Evolutionary conservation across 768 basidiomycete species (phyloP).

Genomic region (Auricularia cornea): DNA sequence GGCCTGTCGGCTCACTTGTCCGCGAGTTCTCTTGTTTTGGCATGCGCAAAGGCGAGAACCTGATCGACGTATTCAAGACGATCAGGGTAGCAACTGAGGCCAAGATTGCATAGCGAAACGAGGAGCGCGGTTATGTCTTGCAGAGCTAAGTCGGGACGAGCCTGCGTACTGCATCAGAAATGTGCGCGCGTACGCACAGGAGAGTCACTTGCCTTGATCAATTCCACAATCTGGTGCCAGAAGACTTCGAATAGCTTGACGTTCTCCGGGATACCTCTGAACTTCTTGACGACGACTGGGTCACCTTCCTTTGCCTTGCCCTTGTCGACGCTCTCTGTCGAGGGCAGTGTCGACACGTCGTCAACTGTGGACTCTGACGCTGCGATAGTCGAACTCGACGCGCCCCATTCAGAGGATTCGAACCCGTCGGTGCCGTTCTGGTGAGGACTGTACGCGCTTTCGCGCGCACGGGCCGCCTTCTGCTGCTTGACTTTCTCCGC

Average conservation of each 20-base stretch:
- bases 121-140: conserved; percentile 96
- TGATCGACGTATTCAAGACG: conserved; percentile 96
- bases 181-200: not conserved
- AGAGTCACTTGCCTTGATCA: conserved; percentile 73
- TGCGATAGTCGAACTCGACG: conserved; percentile 14
- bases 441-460: not conserved
- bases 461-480: conserved; percentile 44
- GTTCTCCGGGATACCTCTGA: conserved; percentile 90
- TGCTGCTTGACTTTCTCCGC: conserved; percentile 78
- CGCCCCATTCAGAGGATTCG: too few relatives aligned
- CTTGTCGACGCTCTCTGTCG: conserved; percentile 25
- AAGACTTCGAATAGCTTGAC: conserved; percentile 97
- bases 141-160: conserved; percentile 92
- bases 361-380: conserved; percentile 20
- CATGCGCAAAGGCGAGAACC: conserved; percentile 79
- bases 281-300: conserved; percentile 55
- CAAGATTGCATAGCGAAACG: conserved; percentile 91
- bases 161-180: conserved; percentile 38
- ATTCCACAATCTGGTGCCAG: conserved; percentile 96
- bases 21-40: conserved; percentile 75
- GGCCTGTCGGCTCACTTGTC: conserved; percentile 51
- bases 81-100: conserved; percentile 95
- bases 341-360: conserved; percentile 4
- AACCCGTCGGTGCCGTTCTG: conserved; percentile 33
- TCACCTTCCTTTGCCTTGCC: conserved; percentile 51